A percentile compares a stretch with the other conserved stretches of the same genome.
Evolutionary conservation across 208 protist genomes (phyloP).

Genomic region (Lotmaria passim): DNA sequence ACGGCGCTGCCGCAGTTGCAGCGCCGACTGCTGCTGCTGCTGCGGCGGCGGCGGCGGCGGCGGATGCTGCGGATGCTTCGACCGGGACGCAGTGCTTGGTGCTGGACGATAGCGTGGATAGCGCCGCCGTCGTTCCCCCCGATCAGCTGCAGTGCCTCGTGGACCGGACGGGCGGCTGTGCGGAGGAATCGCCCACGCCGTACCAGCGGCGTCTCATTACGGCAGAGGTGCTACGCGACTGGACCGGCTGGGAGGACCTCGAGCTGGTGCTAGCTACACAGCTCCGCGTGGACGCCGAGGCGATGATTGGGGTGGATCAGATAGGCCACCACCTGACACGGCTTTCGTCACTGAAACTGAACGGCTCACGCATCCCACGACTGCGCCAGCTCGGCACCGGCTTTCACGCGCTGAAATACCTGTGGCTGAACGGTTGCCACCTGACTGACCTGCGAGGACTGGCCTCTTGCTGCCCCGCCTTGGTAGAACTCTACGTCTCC

Average conservation of each 20-base stretch:
- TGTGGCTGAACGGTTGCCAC: constrained; percentile 84
- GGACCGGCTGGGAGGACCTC: constrained; percentile 81
- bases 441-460: constrained; percentile 71
- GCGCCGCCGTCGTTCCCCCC: constrained; percentile 1
- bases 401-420: constrained; percentile 59
- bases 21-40: background rate
- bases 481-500: constrained; percentile 85
- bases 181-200: constrained; percentile 9
- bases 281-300: constrained; percentile 67
- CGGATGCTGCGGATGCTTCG: background rate
- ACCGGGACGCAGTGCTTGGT: constrained; percentile 15
- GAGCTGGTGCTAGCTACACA: constrained; percentile 64
- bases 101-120: constrained; percentile 17
- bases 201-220: constrained; percentile 48
- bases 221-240: constrained; percentile 68
- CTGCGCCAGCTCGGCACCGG: constrained; percentile 74
- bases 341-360: constrained; percentile 70
- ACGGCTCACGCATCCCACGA: constrained; percentile 64
- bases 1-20: background rate
- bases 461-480: constrained; percentile 52
- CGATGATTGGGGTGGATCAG: constrained; percentile 64
- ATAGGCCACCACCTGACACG: constrained; percentile 56
- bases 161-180: background rate
- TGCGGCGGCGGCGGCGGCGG: background rate
- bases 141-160: constrained; percentile 18